A percentile compares a stretch with the other conserved stretches of the same genome.
Evolutionary conservation across 2,329 filamentous ascomycete species (phyloP).

Genomic region (Fusarium piperis): DNA sequence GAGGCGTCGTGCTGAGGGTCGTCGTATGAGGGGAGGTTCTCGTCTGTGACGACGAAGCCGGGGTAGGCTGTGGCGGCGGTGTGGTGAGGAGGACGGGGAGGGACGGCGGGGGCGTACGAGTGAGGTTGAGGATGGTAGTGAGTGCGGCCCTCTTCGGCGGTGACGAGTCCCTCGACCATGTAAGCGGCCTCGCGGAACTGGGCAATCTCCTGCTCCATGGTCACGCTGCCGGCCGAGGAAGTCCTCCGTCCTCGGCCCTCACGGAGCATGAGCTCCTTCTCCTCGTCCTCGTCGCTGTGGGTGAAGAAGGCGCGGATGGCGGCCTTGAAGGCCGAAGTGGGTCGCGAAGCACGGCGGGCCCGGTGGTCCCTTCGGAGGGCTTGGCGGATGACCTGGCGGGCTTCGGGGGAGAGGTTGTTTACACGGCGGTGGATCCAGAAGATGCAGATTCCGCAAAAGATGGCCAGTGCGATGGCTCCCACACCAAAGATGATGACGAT

Average conservation of each 20-base stretch:
- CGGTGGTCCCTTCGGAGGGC: conserved; percentile 42
- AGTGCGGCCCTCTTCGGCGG: conserved; percentile 52
- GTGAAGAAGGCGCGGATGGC: conserved; percentile 46
- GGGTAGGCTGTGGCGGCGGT: conserved; percentile 35
- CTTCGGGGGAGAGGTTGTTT: conserved; percentile 26
- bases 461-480: conserved; percentile 33
- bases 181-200: conserved; percentile 58
- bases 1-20: conserved; percentile 44
- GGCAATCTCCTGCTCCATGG: conserved; percentile 61
- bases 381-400: conserved; percentile 37
- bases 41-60: conserved; percentile 38
- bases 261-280: conserved; percentile 37
- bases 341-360: conserved; percentile 35
- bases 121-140: conserved; percentile 9
- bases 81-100: conserved; percentile 32
- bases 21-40: conserved; percentile 56
- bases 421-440: conserved; percentile 37
- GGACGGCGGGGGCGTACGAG: conserved; percentile 11
- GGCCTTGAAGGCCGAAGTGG: conserved; percentile 38
- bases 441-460: conserved; percentile 41
- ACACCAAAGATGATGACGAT: conserved; percentile 40
- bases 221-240: conserved; percentile 37
- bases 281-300: conserved; percentile 37
- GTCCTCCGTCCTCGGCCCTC: conserved; percentile 22
- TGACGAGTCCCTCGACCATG: conserved; percentile 57